Conservation (phyloP, 2,329 filamentous ascomycete genomes). For the Sarocladium oryzae region DNA sequence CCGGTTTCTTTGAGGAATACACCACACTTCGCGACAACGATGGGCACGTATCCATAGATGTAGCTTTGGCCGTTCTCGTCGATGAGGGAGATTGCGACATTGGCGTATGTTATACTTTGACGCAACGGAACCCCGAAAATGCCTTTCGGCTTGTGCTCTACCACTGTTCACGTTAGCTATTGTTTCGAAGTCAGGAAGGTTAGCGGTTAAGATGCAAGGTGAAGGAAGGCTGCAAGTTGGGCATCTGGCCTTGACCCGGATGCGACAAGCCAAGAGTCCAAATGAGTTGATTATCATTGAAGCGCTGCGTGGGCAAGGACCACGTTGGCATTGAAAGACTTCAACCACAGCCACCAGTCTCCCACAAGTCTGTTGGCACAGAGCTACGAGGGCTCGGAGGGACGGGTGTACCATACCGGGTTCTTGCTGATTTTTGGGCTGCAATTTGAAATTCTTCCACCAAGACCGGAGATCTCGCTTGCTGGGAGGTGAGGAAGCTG, state of each 20-base stretch:
- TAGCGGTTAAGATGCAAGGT: too few relatives aligned
- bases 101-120: conserved; percentile 93
- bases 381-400: neutral
- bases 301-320: too few relatives aligned
- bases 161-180: conserved; percentile 4
- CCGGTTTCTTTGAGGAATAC: conserved; percentile 98
- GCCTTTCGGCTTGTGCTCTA: conserved; percentile 44
- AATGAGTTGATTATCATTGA: too few relatives aligned
- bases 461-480: conserved; percentile 88
- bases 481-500: conserved; percentile 64
- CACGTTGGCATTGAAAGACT: neutral
- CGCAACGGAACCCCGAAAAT: conserved; percentile 94
- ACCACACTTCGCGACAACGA: conserved; percentile 96
- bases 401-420: conserved; percentile 35
- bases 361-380: too few relatives aligned
- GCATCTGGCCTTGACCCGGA: too few relatives aligned
- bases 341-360: neutral
- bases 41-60: conserved; percentile 97
- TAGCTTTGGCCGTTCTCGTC: conserved; percentile 91
- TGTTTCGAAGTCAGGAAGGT: neutral
- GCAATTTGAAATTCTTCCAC: conserved; percentile 93
- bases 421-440: conserved; percentile 47
- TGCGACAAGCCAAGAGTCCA: too few relatives aligned
- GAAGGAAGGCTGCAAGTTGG: too few relatives aligned
- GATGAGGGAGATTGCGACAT: conserved; percentile 93